These are phyloP conservation scores for Serendipita sp. DNA, from an alignment of 768 basidiomycete species.

Conservation along the genomic window DNA sequence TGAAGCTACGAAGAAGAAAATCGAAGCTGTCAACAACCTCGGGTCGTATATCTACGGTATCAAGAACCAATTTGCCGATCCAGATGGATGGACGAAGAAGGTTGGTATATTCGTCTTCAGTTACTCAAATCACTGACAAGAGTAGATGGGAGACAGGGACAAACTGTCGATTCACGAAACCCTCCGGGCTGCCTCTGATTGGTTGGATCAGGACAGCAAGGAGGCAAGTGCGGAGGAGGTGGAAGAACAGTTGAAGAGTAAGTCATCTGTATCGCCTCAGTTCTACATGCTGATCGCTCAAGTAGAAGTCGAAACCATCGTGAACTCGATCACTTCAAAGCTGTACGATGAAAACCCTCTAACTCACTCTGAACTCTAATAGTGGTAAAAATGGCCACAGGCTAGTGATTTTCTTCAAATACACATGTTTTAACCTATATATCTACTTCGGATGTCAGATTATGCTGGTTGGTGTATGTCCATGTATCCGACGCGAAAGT, in stretches of 20 bases:
- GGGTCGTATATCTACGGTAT: slow-evolving; percentile 23
- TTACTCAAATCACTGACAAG: background rate
- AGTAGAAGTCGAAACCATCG: slow-evolving; percentile 17
- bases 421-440: background rate
- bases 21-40: slow-evolving; percentile 19
- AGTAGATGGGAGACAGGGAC: slow-evolving; percentile 7
- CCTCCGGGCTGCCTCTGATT: slow-evolving; percentile 28
- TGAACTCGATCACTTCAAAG: slow-evolving; percentile 28
- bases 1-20: slow-evolving; percentile 14
- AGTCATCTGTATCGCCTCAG: background rate
- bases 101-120: slow-evolving; percentile 1
- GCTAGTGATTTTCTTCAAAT: background rate
- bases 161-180: slow-evolving; percentile 24
- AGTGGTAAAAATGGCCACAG: too few species aligned
- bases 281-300: background rate
- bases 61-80: slow-evolving; percentile 27
- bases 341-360: slow-evolving; percentile 11
- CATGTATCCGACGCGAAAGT: too few species aligned
- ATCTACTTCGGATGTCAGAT: background rate
- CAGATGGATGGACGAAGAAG: slow-evolving; percentile 29
- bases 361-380: background rate
- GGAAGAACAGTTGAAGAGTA: slow-evolving; percentile 25
- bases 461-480: too few species aligned
- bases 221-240: slow-evolving; percentile 27
- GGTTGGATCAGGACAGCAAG: slow-evolving; percentile 25